Percentiles rank a stretch among this genome's conserved stretches.
Evolutionary conservation across 257 asterid species (phyloP).

Genomic region (Thymus quinquecostatus): DNA sequence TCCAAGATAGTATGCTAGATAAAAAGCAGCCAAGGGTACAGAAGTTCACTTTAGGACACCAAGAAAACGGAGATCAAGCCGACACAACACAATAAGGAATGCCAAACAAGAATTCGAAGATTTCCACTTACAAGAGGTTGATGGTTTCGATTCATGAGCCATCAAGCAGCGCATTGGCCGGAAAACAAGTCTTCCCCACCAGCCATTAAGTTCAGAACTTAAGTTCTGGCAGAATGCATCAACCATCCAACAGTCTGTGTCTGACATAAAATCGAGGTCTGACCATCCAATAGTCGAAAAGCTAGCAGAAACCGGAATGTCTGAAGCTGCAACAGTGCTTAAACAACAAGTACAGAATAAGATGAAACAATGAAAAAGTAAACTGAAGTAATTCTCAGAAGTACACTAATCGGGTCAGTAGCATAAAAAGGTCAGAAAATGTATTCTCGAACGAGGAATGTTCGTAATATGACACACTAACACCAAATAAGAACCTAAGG

Average conservation of each 20-base stretch:
- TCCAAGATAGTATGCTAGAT: neutral
- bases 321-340: slow-evolving; percentile 34
- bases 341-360: slow-evolving; percentile 6
- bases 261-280: slow-evolving; percentile 23
- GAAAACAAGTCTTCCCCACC: slow-evolving; percentile 62
- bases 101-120: neutral
- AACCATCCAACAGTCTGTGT: slow-evolving; percentile 32
- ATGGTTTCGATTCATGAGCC: slow-evolving; percentile 33
- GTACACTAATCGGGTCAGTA: neutral
- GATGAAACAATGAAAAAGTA: neutral
- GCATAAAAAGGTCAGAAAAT: neutral
- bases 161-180: slow-evolving; percentile 39
- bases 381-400: neutral
- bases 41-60: neutral
- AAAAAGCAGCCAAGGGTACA: neutral
- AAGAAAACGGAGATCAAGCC: slow-evolving; percentile 17
- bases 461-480: neutral
- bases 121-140: slow-evolving; percentile 42
- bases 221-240: slow-evolving; percentile 36
- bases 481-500: slow-evolving; percentile 14
- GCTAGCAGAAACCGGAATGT: slow-evolving; percentile 21
- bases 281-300: slow-evolving; percentile 2
- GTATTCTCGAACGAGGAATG: too few relatives aligned
- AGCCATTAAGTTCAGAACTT: slow-evolving; percentile 42
- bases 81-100: neutral